Percentiles rank a stretch among this genome's conserved stretches.
phyloP scores from a whole-genome alignment of 2,329 filamentous ascomycete genomes.

The Paecilomyces fulvus region DNA sequence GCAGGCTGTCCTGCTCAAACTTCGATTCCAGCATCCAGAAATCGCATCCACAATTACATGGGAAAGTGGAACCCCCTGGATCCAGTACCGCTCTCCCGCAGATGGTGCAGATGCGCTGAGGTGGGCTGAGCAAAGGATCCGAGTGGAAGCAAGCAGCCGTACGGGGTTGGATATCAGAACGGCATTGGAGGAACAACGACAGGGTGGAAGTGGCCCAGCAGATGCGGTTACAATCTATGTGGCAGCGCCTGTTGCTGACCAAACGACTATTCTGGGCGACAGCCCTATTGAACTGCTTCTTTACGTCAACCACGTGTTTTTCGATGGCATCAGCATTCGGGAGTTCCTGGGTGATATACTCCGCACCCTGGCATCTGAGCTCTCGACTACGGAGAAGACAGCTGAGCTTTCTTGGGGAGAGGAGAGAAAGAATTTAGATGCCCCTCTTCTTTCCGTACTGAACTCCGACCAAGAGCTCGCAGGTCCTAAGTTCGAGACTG shows the following conservation, averaged over 20 bases:
- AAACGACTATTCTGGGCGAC: neutral
- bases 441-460: constrained; percentile 1
- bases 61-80: neutral
- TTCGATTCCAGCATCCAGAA: constrained; percentile 4
- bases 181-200: neutral
- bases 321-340: constrained; percentile 4
- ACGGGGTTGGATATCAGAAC: constrained; percentile 2
- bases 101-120: constrained; percentile 1
- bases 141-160: neutral
- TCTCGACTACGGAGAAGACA: neutral
- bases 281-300: constrained; percentile 2
- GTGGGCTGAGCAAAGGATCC: constrained; percentile 1
- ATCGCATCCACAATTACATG: constrained; percentile 1
- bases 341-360: constrained; percentile 3
- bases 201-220: neutral
- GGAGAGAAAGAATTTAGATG: constrained; percentile 2
- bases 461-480: neutral
- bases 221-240: neutral
- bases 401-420: constrained; percentile 2
- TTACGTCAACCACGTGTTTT: constrained; percentile 3
- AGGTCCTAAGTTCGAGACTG: constrained; percentile 1
- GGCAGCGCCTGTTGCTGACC: neutral
- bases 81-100: constrained; percentile 2
- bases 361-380: neutral
- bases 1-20: neutral